Conservation (phyloP, 2,329 filamentous ascomycete species). For the Lojkania enalia region DNA sequence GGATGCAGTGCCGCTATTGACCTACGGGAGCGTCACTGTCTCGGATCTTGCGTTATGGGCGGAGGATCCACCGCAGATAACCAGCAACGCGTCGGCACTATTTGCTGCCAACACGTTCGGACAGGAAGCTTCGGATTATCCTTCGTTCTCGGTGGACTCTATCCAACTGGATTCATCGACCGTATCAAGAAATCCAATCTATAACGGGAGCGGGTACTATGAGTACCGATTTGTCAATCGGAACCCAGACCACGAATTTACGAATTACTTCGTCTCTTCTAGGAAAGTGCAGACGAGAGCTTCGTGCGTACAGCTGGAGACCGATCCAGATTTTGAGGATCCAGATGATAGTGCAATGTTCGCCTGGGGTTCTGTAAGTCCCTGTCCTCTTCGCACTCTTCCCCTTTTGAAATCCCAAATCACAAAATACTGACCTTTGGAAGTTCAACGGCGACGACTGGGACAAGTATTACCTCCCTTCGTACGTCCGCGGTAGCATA, state of each 20-base stretch:
- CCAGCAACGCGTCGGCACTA: constrained; percentile 17
- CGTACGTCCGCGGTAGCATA: constrained; percentile 22
- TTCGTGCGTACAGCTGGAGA: constrained; percentile 26
- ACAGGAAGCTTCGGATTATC: constrained; percentile 32
- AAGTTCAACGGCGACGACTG: constrained; percentile 17
- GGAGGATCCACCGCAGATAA: constrained; percentile 1
- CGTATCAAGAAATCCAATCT: constrained; percentile 30
- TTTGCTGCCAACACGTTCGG: constrained; percentile 38
- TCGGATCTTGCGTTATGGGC: constrained; percentile 33
- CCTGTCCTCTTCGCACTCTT: too few relatives aligned
- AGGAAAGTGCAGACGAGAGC: constrained; percentile 27
- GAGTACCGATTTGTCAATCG: constrained; percentile 40
- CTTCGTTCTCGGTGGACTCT: constrained; percentile 16
- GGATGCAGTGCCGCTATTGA: constrained; percentile 26
- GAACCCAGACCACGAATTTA: constrained; percentile 32
- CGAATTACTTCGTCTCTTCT: constrained; percentile 30
- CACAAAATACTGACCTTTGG: constrained; percentile 3
- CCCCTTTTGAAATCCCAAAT: not conserved
- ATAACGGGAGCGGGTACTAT: constrained; percentile 24
- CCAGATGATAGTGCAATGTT: constrained; percentile 12
- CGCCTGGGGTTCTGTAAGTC: constrained; percentile 19
- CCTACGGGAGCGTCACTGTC: constrained; percentile 29
- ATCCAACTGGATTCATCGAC: constrained; percentile 23
- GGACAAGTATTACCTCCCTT: constrained; percentile 17
- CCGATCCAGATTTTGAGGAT: constrained; percentile 3